Evolutionary conservation across 306 rosid species (phyloP).

Genomic region (Styphnolobium japonicum): DNA sequence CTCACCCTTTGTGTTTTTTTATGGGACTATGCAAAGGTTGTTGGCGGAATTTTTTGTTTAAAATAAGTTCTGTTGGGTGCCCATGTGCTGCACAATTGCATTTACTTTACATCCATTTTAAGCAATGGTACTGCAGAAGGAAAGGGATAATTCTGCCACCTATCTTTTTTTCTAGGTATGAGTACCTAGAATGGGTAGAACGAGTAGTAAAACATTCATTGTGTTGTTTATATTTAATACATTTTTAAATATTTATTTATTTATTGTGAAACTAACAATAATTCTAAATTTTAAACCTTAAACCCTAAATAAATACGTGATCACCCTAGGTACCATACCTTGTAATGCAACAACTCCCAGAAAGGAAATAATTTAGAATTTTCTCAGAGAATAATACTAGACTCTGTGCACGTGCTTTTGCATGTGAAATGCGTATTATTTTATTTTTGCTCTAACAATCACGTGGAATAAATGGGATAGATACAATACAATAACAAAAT

Average conservation of each 20-base stretch:
- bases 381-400: neutral
- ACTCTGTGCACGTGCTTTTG: neutral
- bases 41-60: neutral
- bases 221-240: too few species aligned
- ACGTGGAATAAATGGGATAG: neutral
- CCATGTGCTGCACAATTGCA: neutral
- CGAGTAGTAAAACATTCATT: too few species aligned
- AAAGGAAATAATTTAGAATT: neutral
- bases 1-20: too few species aligned
- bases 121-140: neutral
- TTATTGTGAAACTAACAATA: too few species aligned
- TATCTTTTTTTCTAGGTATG: too few species aligned
- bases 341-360: too few species aligned
- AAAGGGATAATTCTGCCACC: too few species aligned
- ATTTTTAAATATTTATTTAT: too few species aligned
- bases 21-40: neutral
- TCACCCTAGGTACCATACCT: too few species aligned
- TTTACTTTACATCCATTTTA: neutral
- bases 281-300: too few species aligned
- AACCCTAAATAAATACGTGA: too few species aligned
- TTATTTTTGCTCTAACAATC: slow-evolving; percentile 1
- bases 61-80: neutral
- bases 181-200: too few species aligned
- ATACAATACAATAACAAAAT: neutral
- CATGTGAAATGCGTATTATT: neutral